Evolutionary conservation across 1,139 yeast genomes (phyloP), one percentile per base, ranked within the genome.

Genomic region (Torulaspora pretoriensis): DNA sequence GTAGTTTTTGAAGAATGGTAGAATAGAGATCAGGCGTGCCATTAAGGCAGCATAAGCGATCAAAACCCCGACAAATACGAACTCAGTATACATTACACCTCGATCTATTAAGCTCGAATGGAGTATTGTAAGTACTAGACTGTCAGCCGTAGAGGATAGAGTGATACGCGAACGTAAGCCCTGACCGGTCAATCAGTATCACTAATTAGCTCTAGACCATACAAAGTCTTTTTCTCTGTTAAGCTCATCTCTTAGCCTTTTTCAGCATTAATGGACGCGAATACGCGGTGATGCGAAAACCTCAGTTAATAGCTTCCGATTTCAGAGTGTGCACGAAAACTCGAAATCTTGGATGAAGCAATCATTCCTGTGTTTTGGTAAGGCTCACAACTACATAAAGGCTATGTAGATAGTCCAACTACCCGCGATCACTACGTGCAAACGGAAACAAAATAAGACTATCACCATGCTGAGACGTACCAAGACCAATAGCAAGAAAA

Each of bases 401-500:
- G 26, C 16, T 35, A 35, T 35, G 27, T 35, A 35, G 19, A 12
- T 35, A 17, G 22, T 5, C 22, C 22, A 19, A 19, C 7, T 19
- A 19, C 22, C 5, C 22, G 22, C 7, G 22, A 19, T 19, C 22
- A 19, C 22, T 4, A 5, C 19, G 7, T 19, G 5, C 7, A 19
- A 7, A 19, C 16, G 13, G 1, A 29, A 14, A 29, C 10, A 8
- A 8, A 8, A 2, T 19, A 25, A 8, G 17, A 29, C 12, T 23
- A 26, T 19, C 10, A 36, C 10, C 23, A 49, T 51, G 54, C 41
- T 51, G 22, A 49, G 50, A 42, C 47, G 51, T 19, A 36, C 49
- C 6, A 49, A 45, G 38, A 42, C 46, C 31, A 29, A 43, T 31
- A 40, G 38, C 30, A 50, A 46, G 40, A 56, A 54, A 30, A 54